A percentile compares a stretch with the other conserved stretches of the same genome.
Evolutionary conservation across 495 filamentous ascomycete species (phyloP).

Genomic region (Hypomontagnella submonticulosa): DNA sequence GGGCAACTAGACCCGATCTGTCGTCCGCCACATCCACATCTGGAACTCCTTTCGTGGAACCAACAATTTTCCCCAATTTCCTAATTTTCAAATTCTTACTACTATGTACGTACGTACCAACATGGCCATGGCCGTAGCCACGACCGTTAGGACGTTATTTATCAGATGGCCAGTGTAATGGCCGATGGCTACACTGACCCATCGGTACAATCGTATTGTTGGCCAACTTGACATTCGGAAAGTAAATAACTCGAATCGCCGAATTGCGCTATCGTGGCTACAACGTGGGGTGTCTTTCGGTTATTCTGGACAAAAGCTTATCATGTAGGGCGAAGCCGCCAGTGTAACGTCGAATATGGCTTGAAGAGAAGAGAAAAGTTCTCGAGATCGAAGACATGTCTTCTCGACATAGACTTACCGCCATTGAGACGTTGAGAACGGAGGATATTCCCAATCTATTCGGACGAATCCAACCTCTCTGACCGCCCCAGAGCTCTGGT

Average conservation of each 20-base stretch:
- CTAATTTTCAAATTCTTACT: no score
- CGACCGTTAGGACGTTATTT: conserved; percentile 13
- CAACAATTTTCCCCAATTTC: background rate
- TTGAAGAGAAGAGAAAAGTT: background rate
- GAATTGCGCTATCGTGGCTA: conserved; percentile 24
- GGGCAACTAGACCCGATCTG: conserved; percentile 3
- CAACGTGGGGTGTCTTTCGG: conserved; percentile 12
- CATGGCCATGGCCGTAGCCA: no score
- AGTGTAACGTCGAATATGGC: conserved; percentile 30
- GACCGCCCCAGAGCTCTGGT: background rate
- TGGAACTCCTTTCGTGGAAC: conserved; percentile 2
- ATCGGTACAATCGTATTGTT: background rate
- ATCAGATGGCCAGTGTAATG: conserved; percentile 14
- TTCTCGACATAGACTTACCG: no score
- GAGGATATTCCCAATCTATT: no score
- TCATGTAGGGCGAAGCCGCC: conserved; percentile 20
- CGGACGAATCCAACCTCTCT: no score
- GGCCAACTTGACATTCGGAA: conserved; percentile 29
- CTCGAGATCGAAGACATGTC: background rate
- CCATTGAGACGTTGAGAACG: no score
- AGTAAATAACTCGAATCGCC: conserved; percentile 33
- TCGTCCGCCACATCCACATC: conserved; percentile 3
- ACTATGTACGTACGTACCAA: no score
- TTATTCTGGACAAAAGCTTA: conserved; percentile 14
- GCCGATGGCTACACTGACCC: background rate